A percentile compares a stretch with the other conserved stretches of the same genome.
These are phyloP conservation scores for Didymella pinodella DNA, from an alignment of 2,329 filamentous ascomycete species.

Conservation along the genomic window DNA sequence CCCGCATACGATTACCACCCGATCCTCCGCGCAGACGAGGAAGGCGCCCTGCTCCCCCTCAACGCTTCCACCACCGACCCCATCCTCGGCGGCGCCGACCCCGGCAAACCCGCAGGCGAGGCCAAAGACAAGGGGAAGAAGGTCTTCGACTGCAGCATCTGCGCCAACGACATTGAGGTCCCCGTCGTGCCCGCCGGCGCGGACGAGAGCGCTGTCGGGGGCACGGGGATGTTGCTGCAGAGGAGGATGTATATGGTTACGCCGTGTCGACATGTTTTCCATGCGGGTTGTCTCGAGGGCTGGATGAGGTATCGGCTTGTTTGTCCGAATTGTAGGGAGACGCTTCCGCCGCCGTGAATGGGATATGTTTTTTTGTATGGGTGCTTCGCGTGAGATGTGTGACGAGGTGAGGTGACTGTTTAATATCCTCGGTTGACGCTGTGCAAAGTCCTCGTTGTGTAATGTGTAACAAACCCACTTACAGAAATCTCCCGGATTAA, in stretches of 20 bases:
- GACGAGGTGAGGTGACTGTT: too few relatives aligned
- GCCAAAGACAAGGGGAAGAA: constrained; percentile 63
- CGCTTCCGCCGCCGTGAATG: constrained; percentile 78
- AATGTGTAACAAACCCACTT: too few relatives aligned
- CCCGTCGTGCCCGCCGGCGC: constrained; percentile 71
- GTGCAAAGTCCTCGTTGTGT: too few relatives aligned
- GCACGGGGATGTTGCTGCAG: constrained; percentile 70
- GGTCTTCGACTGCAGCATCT: constrained; percentile 91
- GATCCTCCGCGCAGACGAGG: constrained; percentile 83
- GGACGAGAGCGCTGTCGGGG: constrained; percentile 39
- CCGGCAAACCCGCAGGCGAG: constrained; percentile 46
- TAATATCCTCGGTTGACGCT: too few relatives aligned
- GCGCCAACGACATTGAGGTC: constrained; percentile 89
- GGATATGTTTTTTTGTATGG: too few relatives aligned
- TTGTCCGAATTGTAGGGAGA: constrained; percentile 94
- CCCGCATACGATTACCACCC: constrained; percentile 95
- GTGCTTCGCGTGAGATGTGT: too few relatives aligned
- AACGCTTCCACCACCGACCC: constrained; percentile 60
- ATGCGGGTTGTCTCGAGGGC: constrained; percentile 87
- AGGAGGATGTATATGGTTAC: constrained; percentile 95
- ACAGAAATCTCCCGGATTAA: too few relatives aligned
- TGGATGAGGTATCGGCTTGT: constrained; percentile 95
- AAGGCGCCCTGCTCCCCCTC: constrained; percentile 77
- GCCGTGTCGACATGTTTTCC: constrained; percentile 94
- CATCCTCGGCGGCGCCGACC: constrained; percentile 7